A percentile compares a stretch with the other conserved stretches of the same genome.
phyloP scores from a whole-genome alignment of 176 grass and related monocot genomes.

The Lolium perenne region DNA sequence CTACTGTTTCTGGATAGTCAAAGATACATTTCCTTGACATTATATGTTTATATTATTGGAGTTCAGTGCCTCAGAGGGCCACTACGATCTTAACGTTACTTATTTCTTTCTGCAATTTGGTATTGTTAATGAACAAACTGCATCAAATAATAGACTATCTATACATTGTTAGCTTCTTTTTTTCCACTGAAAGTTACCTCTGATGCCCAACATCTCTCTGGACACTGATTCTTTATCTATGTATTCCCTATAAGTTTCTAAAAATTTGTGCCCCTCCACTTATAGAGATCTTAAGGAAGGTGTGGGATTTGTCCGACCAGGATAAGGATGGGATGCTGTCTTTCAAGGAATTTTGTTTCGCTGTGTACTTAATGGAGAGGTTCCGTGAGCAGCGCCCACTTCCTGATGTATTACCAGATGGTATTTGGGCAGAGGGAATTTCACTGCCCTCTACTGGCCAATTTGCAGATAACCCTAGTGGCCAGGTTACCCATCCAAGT shows the following conservation, averaged over 20 bases:
- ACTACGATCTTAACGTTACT: slow-evolving; percentile 27
- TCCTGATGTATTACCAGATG: slow-evolving; percentile 81
- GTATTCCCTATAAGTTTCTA: slow-evolving; percentile 29
- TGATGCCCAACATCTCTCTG: slow-evolving; percentile 25
- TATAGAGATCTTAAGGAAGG: slow-evolving; percentile 91
- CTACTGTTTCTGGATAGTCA: slow-evolving; percentile 10
- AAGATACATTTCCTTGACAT: not conserved
- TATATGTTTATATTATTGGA: slow-evolving; percentile 22
- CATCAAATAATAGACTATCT: not conserved
- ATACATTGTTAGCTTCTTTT: slow-evolving; percentile 29
- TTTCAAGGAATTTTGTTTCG: slow-evolving; percentile 91
- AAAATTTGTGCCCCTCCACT: slow-evolving; percentile 29
- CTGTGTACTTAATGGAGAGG: slow-evolving; percentile 97
- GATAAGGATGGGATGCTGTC: slow-evolving; percentile 99
- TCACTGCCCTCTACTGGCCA: slow-evolving; percentile 85
- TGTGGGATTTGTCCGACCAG: slow-evolving; percentile 99
- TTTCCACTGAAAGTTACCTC: slow-evolving; percentile 12
- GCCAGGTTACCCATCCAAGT: slow-evolving; percentile 52
- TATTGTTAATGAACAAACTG: slow-evolving; percentile 26
- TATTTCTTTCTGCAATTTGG: slow-evolving; percentile 24
- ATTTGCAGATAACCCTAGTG: slow-evolving; percentile 68
- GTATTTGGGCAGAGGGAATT: slow-evolving; percentile 84
- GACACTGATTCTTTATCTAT: slow-evolving; percentile 28
- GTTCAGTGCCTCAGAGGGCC: not conserved
- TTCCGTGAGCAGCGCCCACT: slow-evolving; percentile 79